phyloP scores from a whole-genome alignment of 2,329 filamentous ascomycete genomes.

The Fusarium luffae region DNA sequence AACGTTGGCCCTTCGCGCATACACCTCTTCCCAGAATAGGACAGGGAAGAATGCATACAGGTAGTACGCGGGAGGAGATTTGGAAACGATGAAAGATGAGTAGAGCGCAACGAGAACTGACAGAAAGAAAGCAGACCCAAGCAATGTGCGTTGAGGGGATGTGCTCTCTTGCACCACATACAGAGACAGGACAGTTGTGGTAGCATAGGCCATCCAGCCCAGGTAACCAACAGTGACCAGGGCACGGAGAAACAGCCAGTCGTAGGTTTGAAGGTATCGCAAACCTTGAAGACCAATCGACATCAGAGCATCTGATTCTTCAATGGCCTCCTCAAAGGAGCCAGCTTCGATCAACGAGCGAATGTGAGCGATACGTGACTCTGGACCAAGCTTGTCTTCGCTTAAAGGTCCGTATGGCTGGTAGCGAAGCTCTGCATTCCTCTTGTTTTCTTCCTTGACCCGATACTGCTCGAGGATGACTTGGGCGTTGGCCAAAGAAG shows the following conservation, averaged over 20 bases:
- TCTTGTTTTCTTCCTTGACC: conserved; percentile 91
- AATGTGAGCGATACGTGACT: conserved; percentile 75
- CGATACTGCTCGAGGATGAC: conserved; percentile 95
- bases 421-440: conserved; percentile 78
- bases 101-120: conserved; percentile 81
- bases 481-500: conserved; percentile 83
- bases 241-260: conserved; percentile 94
- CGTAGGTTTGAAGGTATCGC: conserved; percentile 95
- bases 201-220: conserved; percentile 93
- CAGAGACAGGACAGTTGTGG: conserved; percentile 87
- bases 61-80: conserved; percentile 87
- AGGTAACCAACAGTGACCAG: conserved; percentile 91
- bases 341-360: conserved; percentile 72
- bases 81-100: conserved; percentile 81
- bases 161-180: conserved; percentile 82
- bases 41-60: conserved; percentile 92
- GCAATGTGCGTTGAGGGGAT: conserved; percentile 69
- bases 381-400: conserved; percentile 69
- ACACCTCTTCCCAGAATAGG: conserved; percentile 96
- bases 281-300: conserved; percentile 82
- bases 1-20: conserved; percentile 78
- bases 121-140: conserved; percentile 74
- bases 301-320: conserved; percentile 80
- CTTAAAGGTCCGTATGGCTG: conserved; percentile 78
- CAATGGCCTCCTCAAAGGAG: conserved; percentile 80